Percentiles rank a stretch among this genome's conserved stretches.
Conservation (phyloP, 176 grass and related monocot genomes). For the Hordeum marinum region DNA sequence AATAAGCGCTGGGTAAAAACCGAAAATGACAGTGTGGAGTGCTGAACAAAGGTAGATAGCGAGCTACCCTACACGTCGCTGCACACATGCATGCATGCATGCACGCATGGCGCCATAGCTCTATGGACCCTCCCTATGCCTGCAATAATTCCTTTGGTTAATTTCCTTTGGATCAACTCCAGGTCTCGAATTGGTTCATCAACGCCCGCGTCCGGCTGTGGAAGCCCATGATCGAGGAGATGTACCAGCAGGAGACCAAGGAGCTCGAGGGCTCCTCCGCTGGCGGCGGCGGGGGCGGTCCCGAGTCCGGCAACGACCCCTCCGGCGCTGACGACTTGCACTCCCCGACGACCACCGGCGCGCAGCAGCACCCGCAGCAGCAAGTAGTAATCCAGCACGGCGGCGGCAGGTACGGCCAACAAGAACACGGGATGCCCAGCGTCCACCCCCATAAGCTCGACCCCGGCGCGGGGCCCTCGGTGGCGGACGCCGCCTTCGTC, state of each 20-base stretch:
- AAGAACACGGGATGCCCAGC: slow-evolving; percentile 26
- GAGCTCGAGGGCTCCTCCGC: slow-evolving; percentile 60
- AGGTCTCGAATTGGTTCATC: slow-evolving; percentile 99
- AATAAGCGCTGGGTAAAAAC: slow-evolving; percentile 15
- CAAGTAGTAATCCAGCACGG: slow-evolving; percentile 6
- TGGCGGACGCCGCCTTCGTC: slow-evolving; percentile 34
- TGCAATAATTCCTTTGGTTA: slow-evolving; percentile 44
- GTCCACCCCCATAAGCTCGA: slow-evolving; percentile 53
- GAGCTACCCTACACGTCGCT: slow-evolving; percentile 15
- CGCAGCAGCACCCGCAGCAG: slow-evolving; percentile 22
- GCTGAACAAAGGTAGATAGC: neutral
- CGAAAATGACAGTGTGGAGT: slow-evolving; percentile 20
- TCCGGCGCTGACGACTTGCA: slow-evolving; percentile 43
- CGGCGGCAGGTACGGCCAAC: slow-evolving; percentile 18
- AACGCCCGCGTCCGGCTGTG: slow-evolving; percentile 97
- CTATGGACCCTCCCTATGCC: slow-evolving; percentile 13
- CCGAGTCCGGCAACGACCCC: slow-evolving; percentile 30
- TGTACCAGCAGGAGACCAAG: slow-evolving; percentile 89
- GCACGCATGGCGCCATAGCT: slow-evolving; percentile 32
- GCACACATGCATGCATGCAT: slow-evolving; percentile 32
- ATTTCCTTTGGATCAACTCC: slow-evolving; percentile 38
- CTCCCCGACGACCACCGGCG: slow-evolving; percentile 37
- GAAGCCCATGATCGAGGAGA: slow-evolving; percentile 99
- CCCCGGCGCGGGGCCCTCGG: slow-evolving; percentile 30
- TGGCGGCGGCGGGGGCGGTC: slow-evolving; percentile 31